Evolutionary conservation across 371 early-diverging fungal genomes (phyloP).

Genomic region (Mucor lusitanicus): DNA sequence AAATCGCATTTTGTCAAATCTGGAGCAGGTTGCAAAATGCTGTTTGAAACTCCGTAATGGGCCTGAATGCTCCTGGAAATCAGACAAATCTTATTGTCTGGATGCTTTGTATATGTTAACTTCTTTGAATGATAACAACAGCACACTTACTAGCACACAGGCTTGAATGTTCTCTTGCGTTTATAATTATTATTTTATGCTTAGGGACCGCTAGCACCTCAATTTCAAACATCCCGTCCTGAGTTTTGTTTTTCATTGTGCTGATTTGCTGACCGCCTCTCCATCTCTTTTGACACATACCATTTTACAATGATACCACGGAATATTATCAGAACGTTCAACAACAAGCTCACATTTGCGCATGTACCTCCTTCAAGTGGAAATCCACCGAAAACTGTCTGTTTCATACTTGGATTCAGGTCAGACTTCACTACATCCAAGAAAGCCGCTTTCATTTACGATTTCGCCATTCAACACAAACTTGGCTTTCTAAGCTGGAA

Average conservation of each 20-base stretch:
- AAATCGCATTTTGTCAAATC: not conserved
- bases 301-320: not conserved
- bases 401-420: slow-evolving; percentile 48
- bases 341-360: not conserved
- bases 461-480: slow-evolving; percentile 12
- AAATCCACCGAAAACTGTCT: slow-evolving; percentile 15
- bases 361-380: not conserved
- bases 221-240: not conserved
- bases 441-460: slow-evolving; percentile 29
- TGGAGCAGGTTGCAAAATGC: not conserved
- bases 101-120: too few species aligned
- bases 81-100: too few species aligned
- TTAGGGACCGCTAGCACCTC: not conserved
- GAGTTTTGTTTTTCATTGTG: not conserved
- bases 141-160: too few species aligned
- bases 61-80: too few species aligned
- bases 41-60: not conserved
- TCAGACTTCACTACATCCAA: slow-evolving; percentile 34
- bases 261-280: not conserved
- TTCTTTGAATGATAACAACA: too few species aligned
- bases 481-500: slow-evolving; percentile 42
- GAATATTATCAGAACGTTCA: not conserved
- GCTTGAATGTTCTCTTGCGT: too few species aligned
- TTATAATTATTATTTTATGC: too few species aligned
- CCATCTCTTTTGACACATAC: not conserved